Evolutionary conservation across 2,329 filamentous ascomycete species (phyloP), one percentile per base, ranked within the genome.

Genomic region (Hymenoscyphus scutula): DNA sequence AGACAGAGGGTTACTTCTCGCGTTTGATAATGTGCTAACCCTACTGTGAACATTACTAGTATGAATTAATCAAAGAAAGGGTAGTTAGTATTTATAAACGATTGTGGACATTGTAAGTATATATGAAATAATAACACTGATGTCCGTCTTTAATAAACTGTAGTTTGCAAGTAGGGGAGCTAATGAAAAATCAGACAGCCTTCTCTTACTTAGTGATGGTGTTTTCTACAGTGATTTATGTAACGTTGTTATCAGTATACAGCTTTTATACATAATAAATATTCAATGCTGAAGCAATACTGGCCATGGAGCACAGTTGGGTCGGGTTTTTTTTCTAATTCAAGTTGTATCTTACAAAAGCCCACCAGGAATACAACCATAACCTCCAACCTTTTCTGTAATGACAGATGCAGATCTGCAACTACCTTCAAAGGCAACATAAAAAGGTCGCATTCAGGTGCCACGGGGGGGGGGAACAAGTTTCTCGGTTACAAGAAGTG

Each of bases 311-410:
- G 5, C 8, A 6, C 27, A 37, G 23, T 56, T 38, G n/a, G 25
- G 11, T 10, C 10, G 5, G 27, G 54, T 8, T 38, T 38, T 56
- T 3, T n/a, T 19, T 2, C 13, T 13, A 56, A 17, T 23, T 19
- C 30, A 25, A 34, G 29, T n/a, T 56, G n/a, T 19, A 2, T 13
- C 54, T 56, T n/a, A 56, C 54, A 56, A 56, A 30, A 34, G 17
- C 54, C 54, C 29, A 25, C n/a, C 17, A 56, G 37, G 37, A 56
- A 56, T 15, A 56, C 54, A 32, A 56, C 17, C 54, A 56, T 56
- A 17, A 56, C 54, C 29, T 25, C n/a, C 13, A 56, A 37, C 29
- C 23, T 56, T n/a, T 56, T 56, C 23, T 56, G 17, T n/a, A 15
- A 37, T 2, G 54, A 4, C 5, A 56, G 54, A 7, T 56, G 54